These are phyloP conservation scores for Chlamydomonas asymmetrica DNA, from an alignment of 139 green algal genomes.

Conservation along the genomic window DNA sequence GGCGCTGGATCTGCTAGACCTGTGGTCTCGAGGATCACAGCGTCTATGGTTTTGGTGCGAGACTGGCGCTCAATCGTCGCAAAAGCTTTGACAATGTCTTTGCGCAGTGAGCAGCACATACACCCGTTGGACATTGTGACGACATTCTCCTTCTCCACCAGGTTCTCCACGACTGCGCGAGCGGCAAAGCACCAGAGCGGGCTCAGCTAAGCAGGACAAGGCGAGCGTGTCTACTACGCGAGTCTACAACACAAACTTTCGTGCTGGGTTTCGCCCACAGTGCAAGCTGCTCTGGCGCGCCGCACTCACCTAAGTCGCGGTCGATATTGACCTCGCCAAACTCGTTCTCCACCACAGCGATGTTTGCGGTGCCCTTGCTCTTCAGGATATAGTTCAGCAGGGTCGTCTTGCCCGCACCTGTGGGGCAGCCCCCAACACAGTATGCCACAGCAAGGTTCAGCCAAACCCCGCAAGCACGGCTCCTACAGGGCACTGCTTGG, in stretches of 20 bases:
- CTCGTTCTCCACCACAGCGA: slow-evolving; percentile 78
- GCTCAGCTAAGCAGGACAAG: not conserved
- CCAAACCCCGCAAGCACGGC: not conserved
- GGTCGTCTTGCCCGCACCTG: slow-evolving; percentile 75
- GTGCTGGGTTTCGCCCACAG: too few relatives aligned
- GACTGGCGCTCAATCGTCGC: slow-evolving; percentile 63
- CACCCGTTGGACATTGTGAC: slow-evolving; percentile 83
- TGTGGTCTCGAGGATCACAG: slow-evolving; percentile 82
- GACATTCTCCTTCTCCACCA: slow-evolving; percentile 80
- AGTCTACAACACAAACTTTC: not conserved
- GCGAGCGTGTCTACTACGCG: not conserved
- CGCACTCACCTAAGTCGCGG: slow-evolving; percentile 54
- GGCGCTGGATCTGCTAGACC: slow-evolving; percentile 84
- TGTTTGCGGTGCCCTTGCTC: slow-evolving; percentile 39
- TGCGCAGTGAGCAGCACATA: slow-evolving; percentile 83
- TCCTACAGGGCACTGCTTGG: too few relatives aligned
- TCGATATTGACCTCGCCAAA: slow-evolving; percentile 79
- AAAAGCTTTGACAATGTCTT: slow-evolving; percentile 83
- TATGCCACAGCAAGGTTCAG: not conserved
- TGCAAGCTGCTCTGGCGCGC: too few relatives aligned
- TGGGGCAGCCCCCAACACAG: too few relatives aligned
- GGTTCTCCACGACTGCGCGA: slow-evolving; percentile 64
- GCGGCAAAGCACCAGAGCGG: not conserved
- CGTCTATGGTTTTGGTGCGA: slow-evolving; percentile 35
- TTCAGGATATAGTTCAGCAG: slow-evolving; percentile 81